Percentiles rank a stretch among this genome's conserved stretches.
Conservation (phyloP, 495 filamentous ascomycete species). For the Trypethelium eluteriae region DNA sequence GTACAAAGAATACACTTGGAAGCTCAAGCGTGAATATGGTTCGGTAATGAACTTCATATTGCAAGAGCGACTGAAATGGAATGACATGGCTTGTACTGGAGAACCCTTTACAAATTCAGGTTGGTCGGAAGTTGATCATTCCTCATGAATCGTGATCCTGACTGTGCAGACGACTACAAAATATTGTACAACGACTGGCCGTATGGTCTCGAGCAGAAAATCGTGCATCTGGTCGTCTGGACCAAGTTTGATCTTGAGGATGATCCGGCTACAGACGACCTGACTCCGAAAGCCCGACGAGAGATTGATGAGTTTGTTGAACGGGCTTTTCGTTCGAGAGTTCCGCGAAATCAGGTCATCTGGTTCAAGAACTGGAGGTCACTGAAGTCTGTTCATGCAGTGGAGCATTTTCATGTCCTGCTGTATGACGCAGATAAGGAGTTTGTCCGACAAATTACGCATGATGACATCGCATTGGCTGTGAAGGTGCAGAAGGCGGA, state of each 20-base stretch:
- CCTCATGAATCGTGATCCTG: not conserved
- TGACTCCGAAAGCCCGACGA: constrained; percentile 53
- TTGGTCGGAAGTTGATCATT: constrained; percentile 25
- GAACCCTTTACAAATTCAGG: constrained; percentile 45
- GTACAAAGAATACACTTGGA: constrained; percentile 59
- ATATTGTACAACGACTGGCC: constrained; percentile 87
- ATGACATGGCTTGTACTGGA: constrained; percentile 41
- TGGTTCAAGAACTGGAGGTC: constrained; percentile 90
- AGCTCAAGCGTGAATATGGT: constrained; percentile 57
- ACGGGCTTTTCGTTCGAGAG: constrained; percentile 48
- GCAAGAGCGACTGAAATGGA: constrained; percentile 58
- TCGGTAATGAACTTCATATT: constrained; percentile 69
- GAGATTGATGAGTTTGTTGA: constrained; percentile 63
- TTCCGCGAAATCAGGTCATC: constrained; percentile 48
- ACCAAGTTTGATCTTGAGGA: constrained; percentile 77
- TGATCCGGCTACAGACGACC: constrained; percentile 54
- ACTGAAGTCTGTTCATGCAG: constrained; percentile 71
- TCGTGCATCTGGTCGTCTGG: constrained; percentile 82
- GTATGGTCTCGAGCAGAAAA: constrained; percentile 66
- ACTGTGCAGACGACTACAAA: constrained; percentile 55
- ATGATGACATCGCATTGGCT: constrained; percentile 57
- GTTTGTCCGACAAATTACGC: constrained; percentile 64
- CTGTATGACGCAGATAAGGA: constrained; percentile 61
- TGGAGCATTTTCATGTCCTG: constrained; percentile 97
- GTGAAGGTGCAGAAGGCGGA: constrained; percentile 19